Evolutionary conservation across 805 yeast species (phyloP), one percentile per base, ranked within the genome.

Genomic region (Lipomyces orientalis): DNA sequence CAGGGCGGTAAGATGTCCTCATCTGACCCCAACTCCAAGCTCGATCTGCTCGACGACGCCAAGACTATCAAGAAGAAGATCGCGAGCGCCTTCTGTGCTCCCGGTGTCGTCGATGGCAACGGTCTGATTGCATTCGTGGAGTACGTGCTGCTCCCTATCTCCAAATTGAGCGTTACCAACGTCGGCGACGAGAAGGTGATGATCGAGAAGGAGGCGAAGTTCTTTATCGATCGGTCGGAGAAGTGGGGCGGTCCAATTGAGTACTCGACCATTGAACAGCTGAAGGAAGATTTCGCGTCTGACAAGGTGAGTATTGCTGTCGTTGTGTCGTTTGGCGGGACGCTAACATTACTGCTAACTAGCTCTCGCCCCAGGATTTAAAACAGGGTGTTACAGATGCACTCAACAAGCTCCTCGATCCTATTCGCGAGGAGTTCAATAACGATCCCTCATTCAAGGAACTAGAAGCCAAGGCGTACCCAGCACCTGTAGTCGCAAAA

Each of bases 1-100:
- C 97, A 93, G 81, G 98, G 98, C 75, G 99, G 84, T 9, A 95
- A 95, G 79, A 95, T 95, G 99, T 91, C 97, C 75, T 97, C 99
- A 1, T 91, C 97, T 46, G 99, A 95, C 82, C 98, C 99, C 75
- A 95, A 93, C 84, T 93, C 98, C 65, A 95, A 95, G 81, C 93
- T 95, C 71, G 99, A 95, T 76, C 79, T 95, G 49, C 81, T 93
- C 69, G 99, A 95, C 79, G 94, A 90, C 59, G 97, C 97, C 73
- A 90, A 90, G 77, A 80, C 81, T 39, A 95, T 95, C 65, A 90
- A 88, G 81, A 94, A 94, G 88, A 95, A 95, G 85, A 87, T 95
- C 74, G 87, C 87, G 74, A 86, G 90, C 75, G 99, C 99, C 1
- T 94, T 85, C 83, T 95, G 98, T 82, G 93, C 97, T 31, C 97